Base-by-base conservation (phyloP, 1,284 basidiomycete species). In the Melanopsichium pennsylvanicum region DNA sequence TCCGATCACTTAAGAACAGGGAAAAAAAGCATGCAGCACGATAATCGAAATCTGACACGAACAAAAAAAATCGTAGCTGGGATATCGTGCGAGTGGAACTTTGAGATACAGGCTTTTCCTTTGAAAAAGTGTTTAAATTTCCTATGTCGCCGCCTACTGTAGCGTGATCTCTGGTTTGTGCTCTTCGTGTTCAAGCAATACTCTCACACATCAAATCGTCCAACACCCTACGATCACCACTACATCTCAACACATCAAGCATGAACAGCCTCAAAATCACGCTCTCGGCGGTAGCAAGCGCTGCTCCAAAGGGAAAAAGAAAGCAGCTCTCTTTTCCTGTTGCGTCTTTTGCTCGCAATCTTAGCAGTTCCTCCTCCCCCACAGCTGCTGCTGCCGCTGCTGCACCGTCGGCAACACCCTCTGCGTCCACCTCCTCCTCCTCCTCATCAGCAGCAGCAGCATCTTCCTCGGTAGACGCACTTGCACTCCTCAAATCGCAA, bases 401-500 rank as follows among this genome's bases (percentile, higher is more conserved):
- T n/a, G n/a, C n/a, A n/a, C n/a, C n/a, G n/a, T 0, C 13, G 0
- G 15, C 37, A 1, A 32, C 16, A 9, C 11, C 50, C 5, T 8
- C 27, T 29, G 13, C 27, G 8, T 29, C 27, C 27, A 8, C 27
- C 27, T 43, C 57, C 33, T 22, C 43, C 13, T 26, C 61, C 16
- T 16, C 50, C 5, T 37, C 37, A 6, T 41, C 51, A 6, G 31
- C 43, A 10, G 2, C 13, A 0, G 15, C 37, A 1, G 36, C 16
- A 9, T 15, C 50, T 8, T 8, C 27, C 7, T 29, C 27, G 27
- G 36, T 48, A 4, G n/a, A 23, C 4, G 84, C 84, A 5, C 54
- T 85, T 25, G 52, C 59, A 1, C 81, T 85, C 16, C 80, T 86
- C 39, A 72, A 79, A 44, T 81, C 82, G 13, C 92, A 90, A 79